Base-by-base conservation (phyloP, 1,139 yeast species). In the Saccharomyces hybrid region DNA sequence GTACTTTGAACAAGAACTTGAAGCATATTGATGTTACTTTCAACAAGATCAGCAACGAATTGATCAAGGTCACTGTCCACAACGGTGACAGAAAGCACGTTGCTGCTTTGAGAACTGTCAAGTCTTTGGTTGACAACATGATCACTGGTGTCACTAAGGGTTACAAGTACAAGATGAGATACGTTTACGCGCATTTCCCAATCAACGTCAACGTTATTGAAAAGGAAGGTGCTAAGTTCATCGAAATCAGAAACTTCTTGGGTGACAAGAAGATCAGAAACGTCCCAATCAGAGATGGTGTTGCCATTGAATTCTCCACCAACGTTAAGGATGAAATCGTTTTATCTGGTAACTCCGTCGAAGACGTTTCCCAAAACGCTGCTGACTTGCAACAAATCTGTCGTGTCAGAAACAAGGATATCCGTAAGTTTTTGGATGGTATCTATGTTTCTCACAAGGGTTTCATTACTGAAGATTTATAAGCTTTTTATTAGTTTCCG, bases 181-280 rank as follows among this genome's bases (percentile, higher is more conserved):
- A 90, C 78, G 99, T 93, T 68, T 95, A 93, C 76, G 99, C 99
- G 86, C 99, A 95, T 88, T 93, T 93, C 96, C 99, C 99, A 77
- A 95, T 95, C 80, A 93, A 95, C 79, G 97, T 93, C 70, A 93
- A 91, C 83, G 76, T 84, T 66, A 74, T 84, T 71, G 86, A 88
- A 69, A 78, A 81, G 70, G 88, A 89, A 57, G 91, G 90, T 71
- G 78, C 82, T 62, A 78, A 81, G 64, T 82, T 73, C 73, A 87
- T 91, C 71, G 99, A 93, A 82, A 91, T 93, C 82, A 91, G 99
- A 88, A 93, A 93, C 83, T 93, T 89, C 86, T 85, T 93, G 80
- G 97, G 97, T 81, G 97, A 91, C 82, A 91, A 88, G 86, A 85
- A 88, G 78, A 95, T 90, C 68, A 89, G 97, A 86, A 77, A 78